Evolutionary conservation across 2,329 filamentous ascomycete species (phyloP).

Genomic region (Escovopsis sp.): DNA sequence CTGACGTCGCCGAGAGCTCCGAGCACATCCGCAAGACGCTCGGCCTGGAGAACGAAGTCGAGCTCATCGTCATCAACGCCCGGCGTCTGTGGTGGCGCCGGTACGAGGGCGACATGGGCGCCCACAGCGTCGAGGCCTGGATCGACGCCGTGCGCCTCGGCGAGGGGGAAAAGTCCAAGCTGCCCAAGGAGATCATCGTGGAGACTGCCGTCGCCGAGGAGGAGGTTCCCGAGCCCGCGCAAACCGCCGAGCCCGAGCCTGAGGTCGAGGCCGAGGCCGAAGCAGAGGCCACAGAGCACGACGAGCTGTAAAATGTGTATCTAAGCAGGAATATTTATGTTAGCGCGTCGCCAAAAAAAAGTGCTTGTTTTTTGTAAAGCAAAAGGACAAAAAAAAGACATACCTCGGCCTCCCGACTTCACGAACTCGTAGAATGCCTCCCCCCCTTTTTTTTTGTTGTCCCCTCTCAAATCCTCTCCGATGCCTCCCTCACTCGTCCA

Average conservation of each 20-base stretch:
- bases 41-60: conserved; percentile 41
- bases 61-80: conserved; percentile 71
- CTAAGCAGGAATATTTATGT: neutral
- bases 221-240: conserved; percentile 5
- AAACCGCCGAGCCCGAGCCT: conserved; percentile 12
- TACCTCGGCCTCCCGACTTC: neutral
- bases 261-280: conserved; percentile 10
- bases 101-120: conserved; percentile 47
- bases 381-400: conserved; percentile 1
- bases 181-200: conserved; percentile 47
- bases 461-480: neutral
- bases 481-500: conserved; percentile 23
- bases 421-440: neutral
- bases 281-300: conserved; percentile 20
- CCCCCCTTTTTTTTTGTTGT: neutral
- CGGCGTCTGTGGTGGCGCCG: conserved; percentile 77
- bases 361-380: too few species aligned
- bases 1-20: conserved; percentile 20
- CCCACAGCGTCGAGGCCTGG: conserved; percentile 61
- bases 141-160: conserved; percentile 84
- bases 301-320: conserved; percentile 30
- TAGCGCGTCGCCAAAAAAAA: neutral
- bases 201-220: conserved; percentile 9
- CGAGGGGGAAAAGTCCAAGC: conserved; percentile 64
- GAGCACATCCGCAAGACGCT: conserved; percentile 36